Evolutionary conservation across 2,329 filamentous ascomycete genomes (phyloP).

Genomic region (Neocucurbitaria cava): DNA sequence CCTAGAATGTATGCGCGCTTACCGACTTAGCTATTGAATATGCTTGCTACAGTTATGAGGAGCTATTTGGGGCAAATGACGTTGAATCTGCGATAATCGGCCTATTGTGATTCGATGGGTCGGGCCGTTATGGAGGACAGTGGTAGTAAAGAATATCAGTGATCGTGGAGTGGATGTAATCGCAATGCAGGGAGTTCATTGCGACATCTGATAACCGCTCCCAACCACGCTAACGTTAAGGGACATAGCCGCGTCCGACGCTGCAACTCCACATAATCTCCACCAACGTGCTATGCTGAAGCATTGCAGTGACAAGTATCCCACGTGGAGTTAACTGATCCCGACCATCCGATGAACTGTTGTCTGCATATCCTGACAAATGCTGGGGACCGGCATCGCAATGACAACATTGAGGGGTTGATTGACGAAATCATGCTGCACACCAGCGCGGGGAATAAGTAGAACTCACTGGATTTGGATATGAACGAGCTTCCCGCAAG

Average conservation of each 20-base stretch:
- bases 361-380: slow-evolving; percentile 10
- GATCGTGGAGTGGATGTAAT: slow-evolving; percentile 8
- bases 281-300: not conserved
- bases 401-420: slow-evolving; percentile 27
- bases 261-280: slow-evolving; percentile 6
- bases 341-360: not conserved
- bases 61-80: not conserved
- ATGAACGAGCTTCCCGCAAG: not conserved
- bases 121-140: not conserved
- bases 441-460: not conserved
- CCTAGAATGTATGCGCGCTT: not conserved
- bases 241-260: not conserved
- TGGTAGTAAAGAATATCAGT: not conserved
- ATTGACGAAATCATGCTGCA: slow-evolving; percentile 11
- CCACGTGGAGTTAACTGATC: not conserved
- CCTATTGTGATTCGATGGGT: not conserved
- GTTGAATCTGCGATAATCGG: slow-evolving; percentile 2
- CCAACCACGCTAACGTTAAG: slow-evolving; percentile 1
- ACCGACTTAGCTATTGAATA: not conserved
- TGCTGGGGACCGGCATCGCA: slow-evolving; percentile 7
- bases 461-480: not conserved
- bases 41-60: not conserved
- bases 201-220: slow-evolving; percentile 29
- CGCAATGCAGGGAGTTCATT: slow-evolving; percentile 29
- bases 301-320: not conserved